phyloP scores from a whole-genome alignment of 257 asterid species.

The Misopates orontium region DNA sequence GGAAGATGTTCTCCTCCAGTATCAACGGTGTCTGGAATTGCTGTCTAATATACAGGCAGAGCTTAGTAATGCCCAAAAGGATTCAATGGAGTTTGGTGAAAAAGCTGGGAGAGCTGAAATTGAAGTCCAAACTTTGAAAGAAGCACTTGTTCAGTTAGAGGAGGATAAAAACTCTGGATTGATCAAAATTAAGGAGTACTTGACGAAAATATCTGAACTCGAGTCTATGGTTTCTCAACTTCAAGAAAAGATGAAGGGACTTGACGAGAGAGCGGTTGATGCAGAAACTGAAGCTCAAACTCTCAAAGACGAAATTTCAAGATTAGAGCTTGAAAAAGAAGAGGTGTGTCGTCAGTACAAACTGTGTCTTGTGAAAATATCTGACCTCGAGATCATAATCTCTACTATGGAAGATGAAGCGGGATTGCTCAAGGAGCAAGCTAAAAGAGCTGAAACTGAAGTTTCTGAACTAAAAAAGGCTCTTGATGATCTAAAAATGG shows the following conservation, averaged over 20 bases:
- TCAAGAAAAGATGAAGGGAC: conserved; percentile 47
- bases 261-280: conserved; percentile 38
- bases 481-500: conserved; percentile 46
- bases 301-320: conserved; percentile 53
- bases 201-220: conserved; percentile 49
- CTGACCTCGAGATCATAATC: conserved; percentile 55
- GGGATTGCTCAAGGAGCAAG: conserved; percentile 43
- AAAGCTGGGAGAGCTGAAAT: conserved; percentile 57
- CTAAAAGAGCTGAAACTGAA: conserved; percentile 69
- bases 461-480: conserved; percentile 50
- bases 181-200: conserved; percentile 48
- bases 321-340: conserved; percentile 61
- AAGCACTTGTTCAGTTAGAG: conserved; percentile 60
- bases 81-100: conserved; percentile 52
- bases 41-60: conserved; percentile 53
- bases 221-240: conserved; percentile 50
- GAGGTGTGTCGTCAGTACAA: conserved; percentile 36
- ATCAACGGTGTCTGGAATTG: conserved; percentile 65
- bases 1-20: conserved; percentile 54
- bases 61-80: conserved; percentile 57
- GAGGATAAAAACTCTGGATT: conserved; percentile 55
- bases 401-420: conserved; percentile 47
- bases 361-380: conserved; percentile 49
- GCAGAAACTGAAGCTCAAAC: conserved; percentile 55
- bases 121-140: conserved; percentile 69